A percentile compares a stretch with the other conserved stretches of the same genome.
Evolutionary conservation across 768 basidiomycete species (phyloP).

Genomic region (Agaricus blazei): DNA sequence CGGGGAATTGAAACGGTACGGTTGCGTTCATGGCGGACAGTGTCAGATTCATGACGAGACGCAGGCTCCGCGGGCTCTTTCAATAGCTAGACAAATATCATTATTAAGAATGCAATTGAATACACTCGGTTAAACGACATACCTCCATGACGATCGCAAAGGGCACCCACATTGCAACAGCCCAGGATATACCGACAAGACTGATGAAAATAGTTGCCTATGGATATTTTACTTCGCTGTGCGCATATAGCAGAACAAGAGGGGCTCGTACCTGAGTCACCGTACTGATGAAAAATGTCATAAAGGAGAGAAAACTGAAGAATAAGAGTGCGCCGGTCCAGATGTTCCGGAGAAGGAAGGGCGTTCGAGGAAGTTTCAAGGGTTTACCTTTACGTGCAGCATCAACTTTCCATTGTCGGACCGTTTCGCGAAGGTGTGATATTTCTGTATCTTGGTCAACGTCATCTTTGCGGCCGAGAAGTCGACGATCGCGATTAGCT

Average conservation of each 20-base stretch:
- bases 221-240: background rate
- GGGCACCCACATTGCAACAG: conserved; percentile 96
- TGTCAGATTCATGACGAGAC: conserved; percentile 14
- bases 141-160: conserved; percentile 98
- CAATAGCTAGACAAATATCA: conserved; percentile 44
- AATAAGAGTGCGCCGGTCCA: conserved; percentile 86
- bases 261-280: conserved; percentile 53
- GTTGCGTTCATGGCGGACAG: conserved; percentile 41
- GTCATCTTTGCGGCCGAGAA: conserved; percentile 68
- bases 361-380: conserved; percentile 79
- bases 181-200: conserved; percentile 91
- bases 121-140: conserved; percentile 13
- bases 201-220: conserved; percentile 81
- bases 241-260: background rate
- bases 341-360: conserved; percentile 88
- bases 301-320: conserved; percentile 74
- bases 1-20: conserved; percentile 51
- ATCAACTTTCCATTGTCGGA: conserved; percentile 81
- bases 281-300: conserved; percentile 82
- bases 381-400: conserved; percentile 71
- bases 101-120: background rate
- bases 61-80: conserved; percentile 57
- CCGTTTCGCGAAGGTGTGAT: conserved; percentile 60
- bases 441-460: conserved; percentile 75
- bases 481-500: conserved; percentile 72